A percentile compares a stretch with the other conserved stretches of the same genome.
Conservation (phyloP, 768 basidiomycete species). For the Auricularia cornea region DNA sequence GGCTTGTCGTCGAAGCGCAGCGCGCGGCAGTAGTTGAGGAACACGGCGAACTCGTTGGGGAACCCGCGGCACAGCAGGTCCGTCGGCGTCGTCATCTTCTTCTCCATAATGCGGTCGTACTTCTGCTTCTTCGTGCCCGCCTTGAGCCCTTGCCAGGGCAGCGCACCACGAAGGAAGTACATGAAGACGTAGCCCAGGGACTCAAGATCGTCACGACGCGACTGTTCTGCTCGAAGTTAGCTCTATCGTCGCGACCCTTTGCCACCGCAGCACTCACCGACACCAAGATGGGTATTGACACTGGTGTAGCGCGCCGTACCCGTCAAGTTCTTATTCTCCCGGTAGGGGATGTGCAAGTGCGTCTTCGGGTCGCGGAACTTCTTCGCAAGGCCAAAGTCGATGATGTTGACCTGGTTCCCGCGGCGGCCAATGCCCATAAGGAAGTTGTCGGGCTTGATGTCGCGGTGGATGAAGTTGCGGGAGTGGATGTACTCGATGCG, state of each 20-base stretch:
- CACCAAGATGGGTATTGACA: constrained; percentile 97
- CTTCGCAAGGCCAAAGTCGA: constrained; percentile 97
- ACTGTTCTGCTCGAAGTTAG: constrained; percentile 52
- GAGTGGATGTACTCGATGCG: constrained; percentile 97
- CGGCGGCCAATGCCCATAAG: constrained; percentile 99
- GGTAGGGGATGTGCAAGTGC: constrained; percentile 97
- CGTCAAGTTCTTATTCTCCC: constrained; percentile 99
- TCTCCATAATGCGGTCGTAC: constrained; percentile 99
- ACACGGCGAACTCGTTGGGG: constrained; percentile 98
- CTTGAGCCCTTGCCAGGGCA: constrained; percentile 99
- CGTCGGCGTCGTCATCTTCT: constrained; percentile 99
- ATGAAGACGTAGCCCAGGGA: constrained; percentile 98
- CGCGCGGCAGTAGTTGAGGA: constrained; percentile 97
- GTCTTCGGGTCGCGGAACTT: constrained; percentile 99
- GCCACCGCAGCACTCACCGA: constrained; percentile 26
- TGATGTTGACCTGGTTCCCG: constrained; percentile 97
- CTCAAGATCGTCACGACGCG: constrained; percentile 95
- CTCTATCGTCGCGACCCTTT: background rate
- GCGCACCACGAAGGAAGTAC: constrained; percentile 98
- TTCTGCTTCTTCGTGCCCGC: constrained; percentile 99
- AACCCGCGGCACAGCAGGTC: constrained; percentile 98
- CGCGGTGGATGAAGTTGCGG: constrained; percentile 89
- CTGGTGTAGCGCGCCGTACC: constrained; percentile 99
- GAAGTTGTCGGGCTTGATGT: constrained; percentile 98
- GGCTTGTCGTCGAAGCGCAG: constrained; percentile 99